phyloP scores from a whole-genome alignment of 2,329 filamentous ascomycete genomes.

The Penicillium fuscoglaucum region DNA sequence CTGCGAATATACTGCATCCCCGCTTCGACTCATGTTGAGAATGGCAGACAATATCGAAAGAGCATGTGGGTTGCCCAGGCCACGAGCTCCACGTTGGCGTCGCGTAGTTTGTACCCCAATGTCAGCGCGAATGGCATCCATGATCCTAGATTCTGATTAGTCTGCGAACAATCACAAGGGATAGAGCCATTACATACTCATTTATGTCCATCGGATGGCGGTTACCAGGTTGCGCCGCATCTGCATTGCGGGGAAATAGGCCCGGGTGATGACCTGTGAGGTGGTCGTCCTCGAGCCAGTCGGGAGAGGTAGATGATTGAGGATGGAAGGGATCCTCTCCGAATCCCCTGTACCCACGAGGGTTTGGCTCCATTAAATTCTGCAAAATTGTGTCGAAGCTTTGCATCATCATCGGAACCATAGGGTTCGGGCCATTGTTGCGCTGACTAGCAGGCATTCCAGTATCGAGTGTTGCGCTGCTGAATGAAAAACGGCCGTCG shows the following conservation, averaged over 20 bases:
- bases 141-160: constrained; percentile 25
- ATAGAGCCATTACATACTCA: constrained; percentile 43
- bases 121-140: constrained; percentile 32
- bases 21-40: constrained; percentile 50
- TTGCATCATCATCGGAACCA: constrained; percentile 36
- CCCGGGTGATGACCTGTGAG: constrained; percentile 27
- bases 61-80: constrained; percentile 33
- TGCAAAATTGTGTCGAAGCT: constrained; percentile 50
- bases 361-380: constrained; percentile 39
- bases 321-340: constrained; percentile 12
- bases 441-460: constrained; percentile 22
- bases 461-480: constrained; percentile 34
- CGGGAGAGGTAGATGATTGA: constrained; percentile 9
- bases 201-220: constrained; percentile 50
- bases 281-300: constrained; percentile 12
- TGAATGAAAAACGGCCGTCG: constrained; percentile 47
- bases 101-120: constrained; percentile 13
- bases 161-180: neutral
- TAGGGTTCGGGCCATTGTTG: constrained; percentile 13
- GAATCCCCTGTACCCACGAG: constrained; percentile 7
- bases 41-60: constrained; percentile 49
- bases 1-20: constrained; percentile 87
- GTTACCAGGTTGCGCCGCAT: constrained; percentile 50
- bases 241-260: constrained; percentile 53
- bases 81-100: constrained; percentile 17